Base-by-base conservation (phyloP, 2,329 filamentous ascomycete genomes). In the Ambrosiella xylebori region DNA sequence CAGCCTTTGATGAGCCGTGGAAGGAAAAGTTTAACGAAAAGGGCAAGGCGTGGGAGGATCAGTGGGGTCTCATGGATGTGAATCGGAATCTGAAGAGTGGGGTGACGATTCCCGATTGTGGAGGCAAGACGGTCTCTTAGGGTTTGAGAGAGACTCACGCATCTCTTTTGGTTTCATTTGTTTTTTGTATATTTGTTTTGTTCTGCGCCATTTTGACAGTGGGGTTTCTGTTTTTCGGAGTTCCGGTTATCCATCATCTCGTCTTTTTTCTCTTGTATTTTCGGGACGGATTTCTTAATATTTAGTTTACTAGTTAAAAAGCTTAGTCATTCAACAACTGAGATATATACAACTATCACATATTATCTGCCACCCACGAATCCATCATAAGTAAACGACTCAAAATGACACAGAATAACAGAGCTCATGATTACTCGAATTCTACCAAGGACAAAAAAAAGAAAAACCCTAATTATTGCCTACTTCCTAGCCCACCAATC, bases 1-100 rank as follows among this genome's bases (percentile, higher is more conserved):
- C 90, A 67, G 88, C 89, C 8, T 97, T 96, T 68, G 91, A 97
- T 67, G 91, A 97, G 75, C 89, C 89, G 1, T 97, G 91, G 91
- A 96, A 97, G 73, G 74, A 85, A 58, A 66, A 70, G 15, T 95
- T 82, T 71, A 85, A 96, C 68, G 74, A 73, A 4, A 70, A 70
- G 59, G 73, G 76, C 45, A 75, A 91, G 72, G 76, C 86, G 56
- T 96, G 90, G 90, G 91, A 97, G 73, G 88, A 95, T 68, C 86
- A 95, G 68, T 96, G 91, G 91, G 91, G 93, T 8, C 72, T 97
- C 12, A 83, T 97, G 81, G 88, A 94, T 64, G 78, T 88, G 2
- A 77, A 88, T 65, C 81, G 91, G 59, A 88, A 90, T 40, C 72
- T 97, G 64, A 97, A 97, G 71, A 65, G 77, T 0, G 90, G 90